phyloP scores from a whole-genome alignment of 2,329 filamentous ascomycete genomes.

The Fusarium globosum region DNA sequence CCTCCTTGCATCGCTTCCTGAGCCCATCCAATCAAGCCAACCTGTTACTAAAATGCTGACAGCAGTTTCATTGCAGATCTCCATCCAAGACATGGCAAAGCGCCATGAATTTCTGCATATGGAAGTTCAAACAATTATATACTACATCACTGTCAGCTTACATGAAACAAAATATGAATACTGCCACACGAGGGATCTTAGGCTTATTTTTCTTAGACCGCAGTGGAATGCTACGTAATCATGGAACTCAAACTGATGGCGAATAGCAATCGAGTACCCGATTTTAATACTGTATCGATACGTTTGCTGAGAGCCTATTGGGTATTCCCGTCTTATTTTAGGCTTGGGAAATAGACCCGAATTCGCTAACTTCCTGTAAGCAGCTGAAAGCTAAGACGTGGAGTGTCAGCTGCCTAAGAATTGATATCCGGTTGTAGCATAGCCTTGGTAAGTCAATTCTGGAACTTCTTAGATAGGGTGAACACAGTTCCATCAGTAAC shows the following conservation, averaged over 20 bases:
- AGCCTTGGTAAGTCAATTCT: no score
- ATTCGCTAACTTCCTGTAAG: background rate
- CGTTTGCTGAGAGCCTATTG: background rate
- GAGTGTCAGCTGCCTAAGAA: background rate
- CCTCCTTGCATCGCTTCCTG: background rate
- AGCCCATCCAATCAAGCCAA: background rate
- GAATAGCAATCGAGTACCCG: background rate
- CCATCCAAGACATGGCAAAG: background rate
- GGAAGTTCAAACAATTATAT: background rate
- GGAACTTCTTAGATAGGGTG: no score
- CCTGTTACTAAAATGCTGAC: background rate
- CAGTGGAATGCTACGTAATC: background rate
- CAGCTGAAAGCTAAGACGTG: background rate
- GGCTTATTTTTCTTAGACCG: background rate
- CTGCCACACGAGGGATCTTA: background rate
- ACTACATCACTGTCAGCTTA: conserved; percentile 6
- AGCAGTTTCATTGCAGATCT: background rate
- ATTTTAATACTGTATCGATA: background rate
- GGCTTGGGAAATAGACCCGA: background rate
- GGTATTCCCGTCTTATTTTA: accelerated
- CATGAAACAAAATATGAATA: background rate
- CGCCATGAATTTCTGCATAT: background rate
- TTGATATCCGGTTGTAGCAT: no score
- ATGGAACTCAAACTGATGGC: no score
- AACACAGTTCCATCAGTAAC: background rate